Base-by-base conservation (phyloP, 441 rosid genomes). In the Bruguiera hainesii region DNA sequence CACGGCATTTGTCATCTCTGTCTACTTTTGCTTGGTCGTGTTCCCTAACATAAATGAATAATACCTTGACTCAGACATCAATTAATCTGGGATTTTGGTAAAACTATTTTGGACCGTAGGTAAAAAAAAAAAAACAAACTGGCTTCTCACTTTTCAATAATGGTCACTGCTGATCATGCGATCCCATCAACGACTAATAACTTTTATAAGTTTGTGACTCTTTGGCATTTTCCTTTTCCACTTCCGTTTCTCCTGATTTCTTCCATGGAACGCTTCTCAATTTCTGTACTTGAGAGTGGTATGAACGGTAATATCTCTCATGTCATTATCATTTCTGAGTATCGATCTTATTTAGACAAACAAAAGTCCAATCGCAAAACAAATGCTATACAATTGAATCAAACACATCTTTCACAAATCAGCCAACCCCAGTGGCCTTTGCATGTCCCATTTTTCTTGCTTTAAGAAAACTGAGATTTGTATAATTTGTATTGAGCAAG, bases 261-360 rank as follows among this genome's bases (percentile, higher is more conserved):
- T 59, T 52, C 56, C 48, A 0, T 42, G 18, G 48, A 42, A 13
- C 15, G 48, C 18, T 35, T 15, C 42, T 60, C 56, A 56, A 58
- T 62, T 33, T 33, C 46, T 16, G 20, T 6, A 65, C 68, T 70
- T n/a, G 70, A 70, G 23, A 33, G 26, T 28, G 35, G 51, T 8
- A 8, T 52, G 23, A 35, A 18, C 46, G 15, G 46, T 20, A 25
- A 33, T 49, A 10, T 13, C 11, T 28, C 16, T 37, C 11, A 6
- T 49, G 71, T 51, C 71, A 33, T 35, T 64, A 60, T 62, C 67
- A 65, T 52, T 65, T 46, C 29, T 62, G 18, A 37, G 35, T 56
- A 20, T 67, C 20, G 11, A n/a, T 56, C 60, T 46, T 23, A 64
- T 71, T 19, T 23, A 63, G 26, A 48, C 13, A 3, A 20, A 2